These are phyloP conservation scores for Backusella sp. DNA, from an alignment of 192 early-diverging fungal genomes.

Conservation along the genomic window DNA sequence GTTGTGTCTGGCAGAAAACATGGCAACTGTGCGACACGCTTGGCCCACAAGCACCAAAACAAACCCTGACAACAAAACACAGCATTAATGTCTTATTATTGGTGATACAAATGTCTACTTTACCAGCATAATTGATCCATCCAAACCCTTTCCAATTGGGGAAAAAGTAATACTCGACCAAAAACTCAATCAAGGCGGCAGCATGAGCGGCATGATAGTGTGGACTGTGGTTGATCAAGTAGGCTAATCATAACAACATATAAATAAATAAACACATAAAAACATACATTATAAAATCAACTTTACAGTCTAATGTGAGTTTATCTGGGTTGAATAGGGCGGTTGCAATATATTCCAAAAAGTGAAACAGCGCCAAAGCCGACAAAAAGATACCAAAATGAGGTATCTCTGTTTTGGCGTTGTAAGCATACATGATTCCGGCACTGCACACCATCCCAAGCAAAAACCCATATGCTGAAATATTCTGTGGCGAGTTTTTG, in stretches of 20 bases:
- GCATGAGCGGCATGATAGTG: conserved; percentile 71
- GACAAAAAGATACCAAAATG: conserved; percentile 68
- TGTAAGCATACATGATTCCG: conserved; percentile 44
- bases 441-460: conserved; percentile 63
- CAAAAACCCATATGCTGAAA: conserved; percentile 70
- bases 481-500: conserved; percentile 76
- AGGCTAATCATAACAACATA: conserved; percentile 44
- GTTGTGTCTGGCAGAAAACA: conserved; percentile 89
- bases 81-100: not conserved
- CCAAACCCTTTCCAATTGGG: conserved; percentile 53
- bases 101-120: not conserved
- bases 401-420: conserved; percentile 36
- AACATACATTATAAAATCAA: not conserved
- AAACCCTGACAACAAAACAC: conserved; percentile 46
- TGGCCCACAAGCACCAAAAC: conserved; percentile 68
- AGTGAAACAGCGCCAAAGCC: conserved; percentile 74
- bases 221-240: conserved; percentile 70
- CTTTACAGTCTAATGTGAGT: conserved; percentile 70
- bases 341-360: conserved; percentile 83
- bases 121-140: conserved; percentile 42
- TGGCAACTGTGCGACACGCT: conserved; percentile 73
- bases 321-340: conserved; percentile 75
- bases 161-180: conserved; percentile 63
- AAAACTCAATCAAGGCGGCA: conserved; percentile 67
- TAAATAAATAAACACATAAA: not conserved